Evolutionary conservation across 2,329 filamentous ascomycete genomes (phyloP).

Genomic region (Trichoderma afroharzianum): DNA sequence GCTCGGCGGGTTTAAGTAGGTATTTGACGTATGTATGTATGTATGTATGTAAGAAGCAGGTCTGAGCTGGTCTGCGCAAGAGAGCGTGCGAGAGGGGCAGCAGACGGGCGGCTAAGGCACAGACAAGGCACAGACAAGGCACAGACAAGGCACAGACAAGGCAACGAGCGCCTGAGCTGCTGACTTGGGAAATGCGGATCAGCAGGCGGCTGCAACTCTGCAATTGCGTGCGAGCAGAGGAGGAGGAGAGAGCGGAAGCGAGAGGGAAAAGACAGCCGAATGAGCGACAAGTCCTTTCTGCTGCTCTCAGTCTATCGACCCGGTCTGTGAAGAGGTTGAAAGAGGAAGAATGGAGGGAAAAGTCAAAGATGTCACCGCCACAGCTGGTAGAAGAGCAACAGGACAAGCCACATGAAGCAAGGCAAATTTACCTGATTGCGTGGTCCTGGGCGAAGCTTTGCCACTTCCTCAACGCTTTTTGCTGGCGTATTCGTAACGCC

Average conservation of each 20-base stretch:
- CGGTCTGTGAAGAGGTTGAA: background rate
- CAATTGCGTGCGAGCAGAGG: background rate
- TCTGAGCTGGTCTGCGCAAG: background rate
- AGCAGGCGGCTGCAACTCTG: conserved; percentile 2
- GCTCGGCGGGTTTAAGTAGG: conserved; percentile 4
- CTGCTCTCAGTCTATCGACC: background rate
- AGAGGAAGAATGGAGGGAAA: background rate
- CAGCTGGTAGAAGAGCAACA: background rate
- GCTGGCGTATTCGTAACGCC: conserved; percentile 6
- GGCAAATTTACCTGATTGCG: conserved; percentile 17
- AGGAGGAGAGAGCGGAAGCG: background rate
- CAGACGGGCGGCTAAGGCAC: conserved; percentile 10
- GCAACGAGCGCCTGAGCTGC: conserved; percentile 9
- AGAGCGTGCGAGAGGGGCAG: conserved; percentile 11
- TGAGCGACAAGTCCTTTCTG: background rate
- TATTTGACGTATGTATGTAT: background rate
- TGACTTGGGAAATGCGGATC: background rate
- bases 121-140: background rate
- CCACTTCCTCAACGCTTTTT: conserved; percentile 11
- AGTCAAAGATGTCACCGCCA: background rate
- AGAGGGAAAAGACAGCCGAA: background rate
- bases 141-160: background rate
- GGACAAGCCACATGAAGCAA: background rate
- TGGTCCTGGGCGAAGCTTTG: conserved; percentile 19
- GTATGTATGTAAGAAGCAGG: background rate